Percentiles rank a stretch among this genome's conserved stretches.
These are phyloP conservation scores for Phytophthora boehmeriae DNA, from an alignment of 352 stramenopile genomes.

Conservation along the genomic window DNA sequence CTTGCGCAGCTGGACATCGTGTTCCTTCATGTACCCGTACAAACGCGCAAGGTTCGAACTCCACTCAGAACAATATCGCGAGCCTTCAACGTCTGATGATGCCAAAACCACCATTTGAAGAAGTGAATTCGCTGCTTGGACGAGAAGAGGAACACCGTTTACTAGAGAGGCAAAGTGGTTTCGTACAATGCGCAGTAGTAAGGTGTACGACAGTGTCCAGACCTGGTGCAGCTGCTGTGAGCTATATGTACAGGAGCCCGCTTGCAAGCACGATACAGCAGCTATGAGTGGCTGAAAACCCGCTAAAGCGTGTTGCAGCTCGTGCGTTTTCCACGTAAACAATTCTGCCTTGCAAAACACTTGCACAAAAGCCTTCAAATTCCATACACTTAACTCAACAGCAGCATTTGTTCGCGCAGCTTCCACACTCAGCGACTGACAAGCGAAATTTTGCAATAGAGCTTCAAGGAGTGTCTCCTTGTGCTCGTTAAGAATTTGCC, in stretches of 20 bases:
- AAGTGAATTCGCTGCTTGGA: conserved; percentile 71
- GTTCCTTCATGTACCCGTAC: conserved; percentile 88
- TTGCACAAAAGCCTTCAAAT: conserved; percentile 63
- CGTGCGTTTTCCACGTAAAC: conserved; percentile 78
- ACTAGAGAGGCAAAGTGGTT: conserved; percentile 78
- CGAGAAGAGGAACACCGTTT: conserved; percentile 65
- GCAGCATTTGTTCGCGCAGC: not conserved
- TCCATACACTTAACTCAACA: conserved; percentile 49
- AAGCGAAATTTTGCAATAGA: conserved; percentile 54
- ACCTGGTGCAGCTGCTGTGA: conserved; percentile 63
- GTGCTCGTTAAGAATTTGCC: conserved; percentile 50
- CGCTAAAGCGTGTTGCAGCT: conserved; percentile 72
- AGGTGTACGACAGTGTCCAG: conserved; percentile 79
- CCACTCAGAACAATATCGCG: conserved; percentile 57
- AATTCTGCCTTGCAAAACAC: conserved; percentile 81
- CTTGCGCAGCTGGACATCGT: conserved; percentile 79
- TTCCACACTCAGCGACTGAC: conserved; percentile 30
- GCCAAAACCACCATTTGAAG: conserved; percentile 65
- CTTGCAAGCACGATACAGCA: conserved; percentile 34
- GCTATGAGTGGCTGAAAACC: conserved; percentile 67
- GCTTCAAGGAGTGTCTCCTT: conserved; percentile 58
- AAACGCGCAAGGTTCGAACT: conserved; percentile 85
- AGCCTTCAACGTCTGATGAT: conserved; percentile 21
- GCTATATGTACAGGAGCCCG: conserved; percentile 12
- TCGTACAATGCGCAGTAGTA: conserved; percentile 79